Percentiles rank a stretch among this genome's conserved stretches.
These are phyloP conservation scores for Scheffersomyces quercinus DNA, from an alignment of 1,139 yeast genomes.

Conservation along the genomic window DNA sequence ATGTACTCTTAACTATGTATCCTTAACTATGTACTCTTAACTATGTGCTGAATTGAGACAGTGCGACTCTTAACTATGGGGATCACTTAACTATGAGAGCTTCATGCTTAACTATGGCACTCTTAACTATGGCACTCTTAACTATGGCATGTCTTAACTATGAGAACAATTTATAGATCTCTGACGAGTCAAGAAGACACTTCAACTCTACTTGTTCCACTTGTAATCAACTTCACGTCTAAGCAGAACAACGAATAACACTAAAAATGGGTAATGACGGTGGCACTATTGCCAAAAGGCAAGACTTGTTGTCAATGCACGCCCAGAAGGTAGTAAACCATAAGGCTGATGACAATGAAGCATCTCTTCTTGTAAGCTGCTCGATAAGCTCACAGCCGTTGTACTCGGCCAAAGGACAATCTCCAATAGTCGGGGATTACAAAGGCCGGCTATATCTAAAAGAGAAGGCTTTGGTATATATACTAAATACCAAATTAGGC, in stretches of 20 bases:
- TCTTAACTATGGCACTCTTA: no score
- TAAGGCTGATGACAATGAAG: conserved; percentile 7
- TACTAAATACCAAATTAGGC: conserved; percentile 38
- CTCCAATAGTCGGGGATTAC: conserved; percentile 68
- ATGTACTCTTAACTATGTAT: no score
- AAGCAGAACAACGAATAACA: neutral
- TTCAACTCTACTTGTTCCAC: no score
- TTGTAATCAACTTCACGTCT: no score
- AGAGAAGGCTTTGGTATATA: conserved; percentile 60
- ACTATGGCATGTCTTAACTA: no score
- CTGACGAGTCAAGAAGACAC: no score
- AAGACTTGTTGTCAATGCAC: conserved; percentile 38
- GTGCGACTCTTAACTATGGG: no score
- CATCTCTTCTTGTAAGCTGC: conserved; percentile 17
- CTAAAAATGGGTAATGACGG: conserved; percentile 50
- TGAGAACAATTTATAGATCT: no score
- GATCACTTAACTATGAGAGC: no score
- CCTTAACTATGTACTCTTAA: no score
- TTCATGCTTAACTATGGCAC: no score
- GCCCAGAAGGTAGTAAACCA: conserved; percentile 1
- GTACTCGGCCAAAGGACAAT: conserved; percentile 5
- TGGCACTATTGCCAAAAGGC: conserved; percentile 49
- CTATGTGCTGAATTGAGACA: no score
- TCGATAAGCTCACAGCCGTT: conserved; percentile 31
- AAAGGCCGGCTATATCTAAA: conserved; percentile 70